phyloP scores from a whole-genome alignment of 768 basidiomycete genomes.

The Phlebiopsis gigantea region DNA sequence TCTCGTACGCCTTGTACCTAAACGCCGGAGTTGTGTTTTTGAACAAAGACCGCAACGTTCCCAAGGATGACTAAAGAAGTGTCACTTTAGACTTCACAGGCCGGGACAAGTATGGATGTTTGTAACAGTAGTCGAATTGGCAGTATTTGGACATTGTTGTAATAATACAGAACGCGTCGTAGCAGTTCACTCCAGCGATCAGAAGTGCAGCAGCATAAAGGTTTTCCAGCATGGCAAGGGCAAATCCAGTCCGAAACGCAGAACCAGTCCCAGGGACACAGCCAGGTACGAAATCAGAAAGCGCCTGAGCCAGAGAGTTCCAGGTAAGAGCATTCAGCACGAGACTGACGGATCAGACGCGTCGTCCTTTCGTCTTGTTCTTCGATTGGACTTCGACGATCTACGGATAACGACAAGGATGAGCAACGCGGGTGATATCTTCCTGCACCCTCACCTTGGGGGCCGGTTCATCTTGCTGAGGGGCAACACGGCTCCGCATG shows the following conservation, averaged over 20 bases:
- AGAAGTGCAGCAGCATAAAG: background rate
- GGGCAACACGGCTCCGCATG: conserved; percentile 4
- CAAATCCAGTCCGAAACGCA: background rate
- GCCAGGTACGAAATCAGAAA: no score
- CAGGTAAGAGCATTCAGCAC: background rate
- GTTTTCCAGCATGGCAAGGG: background rate
- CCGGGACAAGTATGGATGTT: background rate
- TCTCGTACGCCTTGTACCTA: conserved; percentile 61
- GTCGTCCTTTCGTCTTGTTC: background rate
- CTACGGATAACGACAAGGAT: background rate
- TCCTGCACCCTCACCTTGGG: conserved; percentile 3
- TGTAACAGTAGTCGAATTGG: background rate
- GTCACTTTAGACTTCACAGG: background rate
- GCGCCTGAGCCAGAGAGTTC: no score
- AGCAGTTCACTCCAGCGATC: background rate
- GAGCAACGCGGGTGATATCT: no score
- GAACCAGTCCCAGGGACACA: background rate
- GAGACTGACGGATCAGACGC: background rate
- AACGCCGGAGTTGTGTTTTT: conserved; percentile 62
- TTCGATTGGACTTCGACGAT: background rate
- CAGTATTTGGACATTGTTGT: background rate
- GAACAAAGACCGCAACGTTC: conserved; percentile 29
- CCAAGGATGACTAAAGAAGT: conserved; percentile 10
- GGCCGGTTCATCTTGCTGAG: conserved; percentile 1
- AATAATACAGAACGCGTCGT: background rate